phyloP scores from a whole-genome alignment of 169 alveolate species.

The Plasmodium ovale region DNA sequence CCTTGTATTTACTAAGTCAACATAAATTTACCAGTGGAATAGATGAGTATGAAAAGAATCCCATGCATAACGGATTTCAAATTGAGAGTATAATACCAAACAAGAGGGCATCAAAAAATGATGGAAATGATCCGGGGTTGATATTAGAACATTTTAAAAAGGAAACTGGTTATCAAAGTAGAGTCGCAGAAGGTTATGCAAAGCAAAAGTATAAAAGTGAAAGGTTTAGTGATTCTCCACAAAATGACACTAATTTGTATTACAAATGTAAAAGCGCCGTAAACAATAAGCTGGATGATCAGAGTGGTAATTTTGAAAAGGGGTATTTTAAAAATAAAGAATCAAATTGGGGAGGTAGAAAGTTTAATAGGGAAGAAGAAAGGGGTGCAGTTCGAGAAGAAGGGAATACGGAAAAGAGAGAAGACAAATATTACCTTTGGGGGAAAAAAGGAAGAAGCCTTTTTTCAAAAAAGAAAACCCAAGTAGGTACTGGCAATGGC shows the following conservation, averaged over 20 bases:
- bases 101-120: background rate
- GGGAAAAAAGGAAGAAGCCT: slow-evolving; percentile 1
- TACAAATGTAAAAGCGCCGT: slow-evolving; percentile 14
- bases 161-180: background rate
- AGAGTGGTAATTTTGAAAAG: background rate
- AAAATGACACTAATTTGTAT: background rate
- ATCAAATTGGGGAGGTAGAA: background rate
- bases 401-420: background rate
- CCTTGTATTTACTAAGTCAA: background rate
- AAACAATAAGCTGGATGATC: slow-evolving; percentile 3
- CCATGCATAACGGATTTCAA: background rate
- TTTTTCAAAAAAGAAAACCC: background rate
- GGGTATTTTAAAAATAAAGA: slow-evolving; percentile 16
- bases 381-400: background rate
- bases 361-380: background rate
- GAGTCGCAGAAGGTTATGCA: background rate
- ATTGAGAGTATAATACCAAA: background rate
- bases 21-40: background rate
- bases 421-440: background rate
- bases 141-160: background rate
- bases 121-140: background rate
- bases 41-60: background rate
- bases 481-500: background rate
- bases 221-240: background rate
- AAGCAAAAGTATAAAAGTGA: slow-evolving; percentile 1